Evolutionary conservation across 78 protist genomes (phyloP), one percentile per base, ranked within the genome.

Genomic region (Speleostelium caveatum): DNA sequence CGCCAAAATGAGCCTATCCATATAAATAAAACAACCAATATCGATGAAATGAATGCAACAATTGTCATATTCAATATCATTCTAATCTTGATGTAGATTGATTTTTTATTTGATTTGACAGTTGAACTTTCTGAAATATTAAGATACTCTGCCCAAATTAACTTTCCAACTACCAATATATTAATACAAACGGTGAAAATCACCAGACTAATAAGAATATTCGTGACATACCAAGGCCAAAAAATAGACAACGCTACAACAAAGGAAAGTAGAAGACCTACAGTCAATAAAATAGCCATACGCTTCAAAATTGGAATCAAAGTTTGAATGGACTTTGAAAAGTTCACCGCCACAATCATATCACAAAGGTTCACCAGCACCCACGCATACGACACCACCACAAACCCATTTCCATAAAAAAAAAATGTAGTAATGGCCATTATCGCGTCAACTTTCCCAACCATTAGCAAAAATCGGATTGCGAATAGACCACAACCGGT

Each of bases 181-280:
- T 16, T 8, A 12, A 49, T 49, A 12, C 24, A 8, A 16, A 16
- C 55, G 12, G 55, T 16, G 12, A 49, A 49, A 16, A 49, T 65
- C 17, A 55, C 51, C 3, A 4, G 1, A 26, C 53, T 65, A 33
- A 73, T 51, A 41, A 33, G 56, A 5, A 30, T 30, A 41, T 73
- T 73, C 49, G 79, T 58, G 6, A 28, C 66, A 33, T 56, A 5
- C 61, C 2, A 51, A 55, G 79, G 79, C 79, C 79, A 73, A 45
- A 41, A 73, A 42, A 73, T 73, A 45, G 62, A 4, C 2, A 73
- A n/a, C 1, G 67, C 79, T 10, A 73, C 33, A 65, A 56, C 56
- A 45, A 53, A 73, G 36, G 66, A 61, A 36, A 73, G 7, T 32
- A 73, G 56, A 41, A 35, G 63, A 24, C 35, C 19, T 22, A 73